Conservation (phyloP, 768 basidiomycete genomes). For the Calvatia gigantea region DNA sequence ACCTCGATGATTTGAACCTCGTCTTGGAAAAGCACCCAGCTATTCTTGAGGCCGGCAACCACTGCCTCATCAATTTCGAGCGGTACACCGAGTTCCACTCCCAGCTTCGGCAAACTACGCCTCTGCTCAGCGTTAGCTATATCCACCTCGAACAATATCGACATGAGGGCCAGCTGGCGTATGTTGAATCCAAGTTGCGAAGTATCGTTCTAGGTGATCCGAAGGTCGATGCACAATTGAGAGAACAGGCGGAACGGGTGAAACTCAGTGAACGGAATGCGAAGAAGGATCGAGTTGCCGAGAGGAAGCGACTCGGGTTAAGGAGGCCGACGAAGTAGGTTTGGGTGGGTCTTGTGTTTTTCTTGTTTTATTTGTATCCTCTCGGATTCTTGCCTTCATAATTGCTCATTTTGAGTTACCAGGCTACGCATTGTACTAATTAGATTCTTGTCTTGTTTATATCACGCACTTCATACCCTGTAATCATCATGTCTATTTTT, state of each 20-base stretch:
- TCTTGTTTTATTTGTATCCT: not conserved
- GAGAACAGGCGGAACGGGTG: conserved; percentile 28
- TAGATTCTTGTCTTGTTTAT: too few species aligned
- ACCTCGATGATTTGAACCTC: conserved; percentile 37
- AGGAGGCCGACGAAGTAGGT: conserved; percentile 7
- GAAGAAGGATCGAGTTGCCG: conserved; percentile 16
- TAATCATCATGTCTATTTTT: too few species aligned
- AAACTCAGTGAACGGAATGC: conserved; percentile 25
- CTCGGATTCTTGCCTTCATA: not conserved
- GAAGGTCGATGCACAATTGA: conserved; percentile 29
- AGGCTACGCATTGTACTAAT: too few species aligned
- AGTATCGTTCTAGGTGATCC: conserved; percentile 21
- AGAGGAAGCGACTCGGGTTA: conserved; percentile 23
- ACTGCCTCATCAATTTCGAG: conserved; percentile 38
- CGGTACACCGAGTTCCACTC: conserved; percentile 36
- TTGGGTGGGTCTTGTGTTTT: not conserved
- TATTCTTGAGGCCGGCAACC: conserved; percentile 28
- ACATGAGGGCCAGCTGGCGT: conserved; percentile 33
- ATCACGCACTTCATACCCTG: too few species aligned
- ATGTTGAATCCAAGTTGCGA: conserved; percentile 36
- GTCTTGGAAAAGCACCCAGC: conserved; percentile 25
- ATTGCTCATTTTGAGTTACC: not conserved
- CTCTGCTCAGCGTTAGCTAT: conserved; percentile 20
- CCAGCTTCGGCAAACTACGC: conserved; percentile 29
- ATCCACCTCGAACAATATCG: conserved; percentile 31